Conservation (phyloP, 1,139 yeast species). For the Geotrichum macrosporum region DNA sequence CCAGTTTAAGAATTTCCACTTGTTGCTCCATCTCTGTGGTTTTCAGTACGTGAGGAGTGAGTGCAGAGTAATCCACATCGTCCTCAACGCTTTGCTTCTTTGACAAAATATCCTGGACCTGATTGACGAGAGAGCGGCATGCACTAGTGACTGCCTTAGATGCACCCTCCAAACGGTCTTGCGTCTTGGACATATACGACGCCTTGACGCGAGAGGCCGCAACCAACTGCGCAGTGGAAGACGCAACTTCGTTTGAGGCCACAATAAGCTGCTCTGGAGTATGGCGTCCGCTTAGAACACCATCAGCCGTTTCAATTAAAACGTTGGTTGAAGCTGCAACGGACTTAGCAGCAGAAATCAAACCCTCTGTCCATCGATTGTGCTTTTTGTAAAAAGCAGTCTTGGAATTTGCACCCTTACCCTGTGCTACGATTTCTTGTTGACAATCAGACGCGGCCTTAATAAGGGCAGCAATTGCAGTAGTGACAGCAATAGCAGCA, state of each 20-base stretch:
- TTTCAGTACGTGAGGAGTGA: conserved; percentile 77
- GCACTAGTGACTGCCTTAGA: conserved; percentile 68
- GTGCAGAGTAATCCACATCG: conserved; percentile 61
- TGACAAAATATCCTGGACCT: conserved; percentile 60
- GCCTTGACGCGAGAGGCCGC: conserved; percentile 91
- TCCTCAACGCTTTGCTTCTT: conserved; percentile 39
- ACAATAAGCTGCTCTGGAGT: conserved; percentile 83
- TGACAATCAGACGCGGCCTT: conserved; percentile 79
- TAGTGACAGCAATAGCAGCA: conserved; percentile 74
- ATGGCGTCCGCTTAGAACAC: conserved; percentile 59
- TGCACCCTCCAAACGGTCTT: conserved; percentile 66
- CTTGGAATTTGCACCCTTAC: conserved; percentile 60
- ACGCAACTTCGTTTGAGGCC: conserved; percentile 88
- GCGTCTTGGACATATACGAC: conserved; percentile 69
- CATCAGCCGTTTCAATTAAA: conserved; percentile 80
- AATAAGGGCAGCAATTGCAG: conserved; percentile 69
- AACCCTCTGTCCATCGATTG: conserved; percentile 92
- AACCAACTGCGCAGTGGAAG: conserved; percentile 88
- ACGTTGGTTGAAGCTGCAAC: conserved; percentile 82
- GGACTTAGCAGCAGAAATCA: conserved; percentile 84
- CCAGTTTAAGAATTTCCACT: conserved; percentile 80
- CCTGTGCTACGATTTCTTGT: conserved; percentile 71
- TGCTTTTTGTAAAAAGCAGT: conserved; percentile 83
- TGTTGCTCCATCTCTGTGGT: conserved; percentile 92
- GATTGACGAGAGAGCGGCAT: conserved; percentile 64